Percentiles rank a stretch among this genome's conserved stretches.
These are phyloP conservation scores for Claviceps sp. DNA, from an alignment of 2,329 filamentous ascomycete species.

Conservation along the genomic window DNA sequence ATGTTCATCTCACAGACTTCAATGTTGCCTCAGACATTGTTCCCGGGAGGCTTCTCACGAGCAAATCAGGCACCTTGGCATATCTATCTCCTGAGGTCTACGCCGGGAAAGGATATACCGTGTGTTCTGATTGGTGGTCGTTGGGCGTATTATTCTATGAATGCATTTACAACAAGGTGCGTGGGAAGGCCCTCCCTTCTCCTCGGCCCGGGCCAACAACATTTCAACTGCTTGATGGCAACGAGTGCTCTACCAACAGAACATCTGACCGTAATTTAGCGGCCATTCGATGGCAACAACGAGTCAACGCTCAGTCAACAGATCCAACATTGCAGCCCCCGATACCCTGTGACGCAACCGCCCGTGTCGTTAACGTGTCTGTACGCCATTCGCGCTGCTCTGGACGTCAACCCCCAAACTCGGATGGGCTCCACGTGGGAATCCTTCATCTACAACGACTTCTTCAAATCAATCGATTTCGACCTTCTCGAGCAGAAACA, in stretches of 20 bases:
- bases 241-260: too few species aligned
- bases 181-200: slow-evolving; percentile 10
- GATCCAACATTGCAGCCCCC: slow-evolving; percentile 69
- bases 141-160: slow-evolving; percentile 97
- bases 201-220: too few species aligned
- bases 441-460: slow-evolving; percentile 75
- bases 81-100: slow-evolving; percentile 96
- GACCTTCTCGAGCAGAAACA: slow-evolving; percentile 71
- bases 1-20: slow-evolving; percentile 96
- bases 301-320: slow-evolving; percentile 68
- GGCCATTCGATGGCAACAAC: slow-evolving; percentile 83
- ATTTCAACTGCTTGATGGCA: too few species aligned
- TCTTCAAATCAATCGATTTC: slow-evolving; percentile 81
- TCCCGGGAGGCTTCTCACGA: slow-evolving; percentile 69
- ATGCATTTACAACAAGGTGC: slow-evolving; percentile 96
- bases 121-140: slow-evolving; percentile 97
- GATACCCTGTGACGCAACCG: slow-evolving; percentile 84
- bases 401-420: slow-evolving; percentile 67
- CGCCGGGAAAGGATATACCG: slow-evolving; percentile 73
- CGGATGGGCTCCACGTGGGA: slow-evolving; percentile 81
- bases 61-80: slow-evolving; percentile 91
- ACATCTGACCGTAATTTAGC: slow-evolving; percentile 32
- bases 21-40: slow-evolving; percentile 94
- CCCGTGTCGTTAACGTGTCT: slow-evolving; percentile 80
- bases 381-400: slow-evolving; percentile 71